Evolutionary conservation across 2,329 filamentous ascomycete genomes (phyloP), one percentile per base, ranked within the genome.

Genomic region (Paracorniculantispora psalliotae): DNA sequence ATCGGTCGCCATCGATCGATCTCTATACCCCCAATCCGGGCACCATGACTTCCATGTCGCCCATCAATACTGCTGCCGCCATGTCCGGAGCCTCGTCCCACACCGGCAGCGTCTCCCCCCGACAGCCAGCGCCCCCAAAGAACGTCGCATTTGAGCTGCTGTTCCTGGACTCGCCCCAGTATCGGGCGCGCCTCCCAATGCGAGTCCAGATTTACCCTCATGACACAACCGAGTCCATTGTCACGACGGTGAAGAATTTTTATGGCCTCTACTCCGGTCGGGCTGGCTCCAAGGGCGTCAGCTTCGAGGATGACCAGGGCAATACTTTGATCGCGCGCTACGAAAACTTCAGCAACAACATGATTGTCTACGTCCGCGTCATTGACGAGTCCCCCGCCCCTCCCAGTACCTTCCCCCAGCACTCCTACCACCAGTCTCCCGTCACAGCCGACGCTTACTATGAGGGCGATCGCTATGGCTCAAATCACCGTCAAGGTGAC

Each of bases 231-330:
- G 93, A 97, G 71, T 97, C 92, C 37, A 99, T 99, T 76, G 91
- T 97, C 64, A 94, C 92, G 15, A 97, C 94, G 1, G 93, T 97
- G 70, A 97, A 96, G 82, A 97, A 97, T 79, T 97, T 97, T 78
- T 97, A 96, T 72, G 94, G 94, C 62, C 83, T 99, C 65, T 97
- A 97, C 73, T 90, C 93, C 64, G 87, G 84, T 62, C 79, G 81
- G 37, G 76, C 76, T 63, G 83, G 85, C 66, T 85, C 85, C 66
- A 88, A 88, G 71, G 92, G 94, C 65, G 89, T 99, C 69, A 96
- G 91, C 76, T 97, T 99, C 69, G 93, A 97, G 76, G 93, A 97
- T 73, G 85, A 90, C 64, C 80, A 89, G 67, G 91, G 91, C 68
- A 93, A 90, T 69, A 96, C 90, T 62, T 85, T 99, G 69, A 97